These are phyloP conservation scores for Aspergillus intermedius DNA, from an alignment of 2,329 filamentous ascomycete genomes.

Conservation along the genomic window DNA sequence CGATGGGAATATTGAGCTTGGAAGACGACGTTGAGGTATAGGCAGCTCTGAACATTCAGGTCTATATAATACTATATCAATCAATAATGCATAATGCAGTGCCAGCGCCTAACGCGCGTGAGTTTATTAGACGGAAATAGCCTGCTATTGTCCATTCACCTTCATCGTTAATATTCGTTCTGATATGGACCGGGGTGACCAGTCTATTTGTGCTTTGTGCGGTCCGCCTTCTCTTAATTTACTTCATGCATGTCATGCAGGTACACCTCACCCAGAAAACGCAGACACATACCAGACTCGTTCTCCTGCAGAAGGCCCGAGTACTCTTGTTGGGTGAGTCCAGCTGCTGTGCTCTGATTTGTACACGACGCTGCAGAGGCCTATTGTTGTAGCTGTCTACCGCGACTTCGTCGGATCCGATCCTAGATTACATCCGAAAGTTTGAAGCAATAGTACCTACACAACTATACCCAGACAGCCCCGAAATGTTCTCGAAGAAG, in stretches of 20 bases:
- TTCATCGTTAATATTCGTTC: background rate
- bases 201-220: too few species aligned
- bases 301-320: background rate
- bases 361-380: background rate
- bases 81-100: background rate
- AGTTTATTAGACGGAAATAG: background rate
- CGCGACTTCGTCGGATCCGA: background rate
- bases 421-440: background rate
- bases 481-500: background rate
- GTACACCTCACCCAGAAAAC: background rate
- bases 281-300: background rate
- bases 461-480: background rate
- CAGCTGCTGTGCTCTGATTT: background rate
- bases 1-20: constrained; percentile 70
- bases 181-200: background rate
- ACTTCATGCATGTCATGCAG: background rate
- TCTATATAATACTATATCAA: background rate
- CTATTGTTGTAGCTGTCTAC: background rate
- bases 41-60: constrained; percentile 6
- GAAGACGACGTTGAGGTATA: constrained; percentile 64
- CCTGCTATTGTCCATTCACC: background rate
- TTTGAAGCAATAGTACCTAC: background rate
- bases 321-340: background rate
- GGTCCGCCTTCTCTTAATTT: background rate
- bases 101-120: background rate